These are phyloP conservation scores for Pleochaeta shiraiana DNA, from an alignment of 2,329 filamentous ascomycete genomes.

Conservation along the genomic window DNA sequence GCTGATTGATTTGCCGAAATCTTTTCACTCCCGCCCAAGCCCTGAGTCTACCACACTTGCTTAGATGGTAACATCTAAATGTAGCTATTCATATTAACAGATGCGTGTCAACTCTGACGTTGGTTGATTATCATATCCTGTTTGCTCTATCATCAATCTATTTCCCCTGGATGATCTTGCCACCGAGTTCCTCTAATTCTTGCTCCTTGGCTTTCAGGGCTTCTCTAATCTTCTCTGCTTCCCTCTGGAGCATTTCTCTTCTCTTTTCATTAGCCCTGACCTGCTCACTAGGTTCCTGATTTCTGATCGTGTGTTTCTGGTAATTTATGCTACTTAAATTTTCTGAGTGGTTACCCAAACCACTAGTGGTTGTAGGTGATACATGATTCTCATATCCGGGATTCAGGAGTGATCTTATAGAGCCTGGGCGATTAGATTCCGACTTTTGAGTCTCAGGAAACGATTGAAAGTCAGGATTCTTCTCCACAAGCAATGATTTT, in stretches of 20 bases:
- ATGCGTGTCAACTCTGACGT: too few relatives aligned
- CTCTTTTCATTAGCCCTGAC: slow-evolving; percentile 36
- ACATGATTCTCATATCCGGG: slow-evolving; percentile 19
- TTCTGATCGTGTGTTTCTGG: slow-evolving; percentile 11
- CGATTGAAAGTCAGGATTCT: slow-evolving; percentile 20
- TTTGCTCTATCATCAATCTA: too few relatives aligned
- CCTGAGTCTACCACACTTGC: too few relatives aligned
- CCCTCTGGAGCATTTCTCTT: slow-evolving; percentile 42
- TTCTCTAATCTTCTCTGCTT: slow-evolving; percentile 48
- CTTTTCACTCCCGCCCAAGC: too few relatives aligned
- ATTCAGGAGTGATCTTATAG: slow-evolving; percentile 57
- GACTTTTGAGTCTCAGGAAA: slow-evolving; percentile 21
- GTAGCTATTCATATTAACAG: too few relatives aligned
- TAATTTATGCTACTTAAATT: slow-evolving; percentile 4
- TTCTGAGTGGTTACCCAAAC: slow-evolving; percentile 8
- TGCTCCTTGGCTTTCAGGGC: slow-evolving; percentile 16
- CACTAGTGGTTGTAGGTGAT: slow-evolving; percentile 8
- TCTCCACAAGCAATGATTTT: too few relatives aligned
- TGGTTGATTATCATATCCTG: too few relatives aligned
- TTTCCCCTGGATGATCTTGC: too few relatives aligned
- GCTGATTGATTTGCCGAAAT: too few relatives aligned
- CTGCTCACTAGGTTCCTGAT: slow-evolving; percentile 21
- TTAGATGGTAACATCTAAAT: too few relatives aligned
- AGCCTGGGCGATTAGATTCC: slow-evolving; percentile 40
- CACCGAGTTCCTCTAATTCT: slow-evolving; percentile 15